phyloP scores from a whole-genome alignment of 2,329 filamentous ascomycete species.

The Fusarium burgessii region DNA sequence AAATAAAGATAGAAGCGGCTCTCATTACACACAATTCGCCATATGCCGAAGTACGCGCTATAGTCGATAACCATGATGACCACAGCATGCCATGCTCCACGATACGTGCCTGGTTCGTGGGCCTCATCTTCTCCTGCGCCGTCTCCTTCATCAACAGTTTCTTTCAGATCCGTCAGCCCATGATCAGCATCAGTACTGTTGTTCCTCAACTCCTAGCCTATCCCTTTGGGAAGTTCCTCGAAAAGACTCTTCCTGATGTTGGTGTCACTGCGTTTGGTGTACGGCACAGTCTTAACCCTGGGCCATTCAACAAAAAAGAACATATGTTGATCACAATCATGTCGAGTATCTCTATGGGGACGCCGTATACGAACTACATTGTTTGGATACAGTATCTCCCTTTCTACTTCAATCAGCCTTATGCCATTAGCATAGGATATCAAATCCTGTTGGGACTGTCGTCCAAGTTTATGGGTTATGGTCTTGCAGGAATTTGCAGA shows the following conservation, averaged over 20 bases:
- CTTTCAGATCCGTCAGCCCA: constrained; percentile 67
- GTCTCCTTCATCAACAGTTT: constrained; percentile 67
- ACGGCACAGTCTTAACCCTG: constrained; percentile 65
- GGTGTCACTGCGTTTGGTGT: constrained; percentile 61
- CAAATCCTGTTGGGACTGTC: constrained; percentile 63
- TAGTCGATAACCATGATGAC: constrained; percentile 66
- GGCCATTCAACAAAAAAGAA: constrained; percentile 69
- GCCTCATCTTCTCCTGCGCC: constrained; percentile 61
- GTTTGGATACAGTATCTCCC: constrained; percentile 63
- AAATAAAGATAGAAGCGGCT: constrained; percentile 65
- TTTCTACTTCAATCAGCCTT: constrained; percentile 63
- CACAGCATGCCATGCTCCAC: constrained; percentile 64
- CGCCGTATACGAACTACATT: constrained; percentile 63
- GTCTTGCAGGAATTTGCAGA: constrained; percentile 62
- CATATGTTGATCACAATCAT: constrained; percentile 71
- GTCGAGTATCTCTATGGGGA: constrained; percentile 66
- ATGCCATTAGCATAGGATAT: constrained; percentile 61
- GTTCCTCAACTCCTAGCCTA: constrained; percentile 70
- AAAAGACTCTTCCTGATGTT: constrained; percentile 62
- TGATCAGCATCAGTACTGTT: constrained; percentile 63
- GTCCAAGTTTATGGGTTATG: constrained; percentile 68
- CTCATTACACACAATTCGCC: constrained; percentile 66
- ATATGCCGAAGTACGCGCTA: constrained; percentile 66
- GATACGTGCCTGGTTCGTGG: constrained; percentile 65
- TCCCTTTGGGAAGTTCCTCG: constrained; percentile 64